Conservation (phyloP, 75 land plant species). For the Cunninghamia lanceolata region DNA sequence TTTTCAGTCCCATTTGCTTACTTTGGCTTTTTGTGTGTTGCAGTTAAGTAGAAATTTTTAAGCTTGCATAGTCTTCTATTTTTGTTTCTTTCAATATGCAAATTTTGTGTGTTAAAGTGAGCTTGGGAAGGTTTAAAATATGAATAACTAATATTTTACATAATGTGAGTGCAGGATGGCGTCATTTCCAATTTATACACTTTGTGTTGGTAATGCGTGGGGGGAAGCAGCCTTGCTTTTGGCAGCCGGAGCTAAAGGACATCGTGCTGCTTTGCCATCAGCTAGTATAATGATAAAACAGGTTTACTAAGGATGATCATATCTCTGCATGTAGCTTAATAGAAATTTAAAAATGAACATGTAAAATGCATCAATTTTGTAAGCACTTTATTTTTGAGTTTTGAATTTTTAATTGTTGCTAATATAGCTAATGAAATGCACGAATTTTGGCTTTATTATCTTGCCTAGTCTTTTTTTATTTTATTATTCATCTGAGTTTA, state of each 20-base stretch:
- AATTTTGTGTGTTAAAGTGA: not conserved
- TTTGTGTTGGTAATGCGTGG: slow-evolving; percentile 98
- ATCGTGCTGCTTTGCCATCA: slow-evolving; percentile 93
- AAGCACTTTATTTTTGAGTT: not conserved
- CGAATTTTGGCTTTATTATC: not conserved
- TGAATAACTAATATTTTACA: not conserved
- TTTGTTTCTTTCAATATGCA: not conserved
- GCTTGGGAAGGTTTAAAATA: not conserved
- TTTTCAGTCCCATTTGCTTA: not conserved
- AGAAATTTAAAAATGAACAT: not conserved
- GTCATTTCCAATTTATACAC: slow-evolving; percentile 82
- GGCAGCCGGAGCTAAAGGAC: slow-evolving; percentile 88
- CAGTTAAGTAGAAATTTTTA: not conserved
- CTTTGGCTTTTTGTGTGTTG: not conserved
- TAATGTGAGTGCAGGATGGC: slow-evolving; percentile 45
- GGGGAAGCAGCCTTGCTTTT: slow-evolving; percentile 96
- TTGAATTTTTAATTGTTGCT: not conserved
- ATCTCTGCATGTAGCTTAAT: not conserved
- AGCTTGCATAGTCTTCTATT: not conserved
- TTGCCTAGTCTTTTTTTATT: not conserved
- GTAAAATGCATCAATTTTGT: not conserved
- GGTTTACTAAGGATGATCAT: slow-evolving; percentile 35
- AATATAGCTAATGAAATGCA: not conserved
- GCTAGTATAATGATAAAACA: slow-evolving; percentile 94
- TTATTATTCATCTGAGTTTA: not conserved